Evolutionary conservation across 192 early-diverging fungal species (phyloP).

Genomic region (Spizellomyces punctatus): DNA sequence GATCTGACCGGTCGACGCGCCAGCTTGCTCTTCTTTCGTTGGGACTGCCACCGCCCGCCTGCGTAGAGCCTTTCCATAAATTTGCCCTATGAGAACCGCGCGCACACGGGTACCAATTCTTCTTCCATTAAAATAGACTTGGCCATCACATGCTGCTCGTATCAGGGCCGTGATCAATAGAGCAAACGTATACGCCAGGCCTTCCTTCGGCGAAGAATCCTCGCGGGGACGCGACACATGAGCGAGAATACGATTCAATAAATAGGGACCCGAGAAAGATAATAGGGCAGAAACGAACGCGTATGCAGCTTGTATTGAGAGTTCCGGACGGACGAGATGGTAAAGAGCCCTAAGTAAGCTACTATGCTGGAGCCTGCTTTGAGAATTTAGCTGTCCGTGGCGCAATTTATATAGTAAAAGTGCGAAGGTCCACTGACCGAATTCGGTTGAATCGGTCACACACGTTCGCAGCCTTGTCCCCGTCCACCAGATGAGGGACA

Average conservation of each 20-base stretch:
- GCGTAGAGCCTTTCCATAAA: constrained; percentile 50
- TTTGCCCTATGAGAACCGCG: constrained; percentile 44
- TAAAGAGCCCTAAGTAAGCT: constrained; percentile 31
- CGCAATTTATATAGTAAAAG: no score
- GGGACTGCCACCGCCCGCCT: constrained; percentile 16
- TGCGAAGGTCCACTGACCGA: constrained; percentile 15
- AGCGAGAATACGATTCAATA: constrained; percentile 47
- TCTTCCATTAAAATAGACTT: constrained; percentile 50
- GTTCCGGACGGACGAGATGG: constrained; percentile 14
- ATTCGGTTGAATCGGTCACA: constrained; percentile 22
- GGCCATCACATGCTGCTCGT: constrained; percentile 40
- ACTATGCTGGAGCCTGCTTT: neutral
- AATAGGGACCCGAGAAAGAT: constrained; percentile 41
- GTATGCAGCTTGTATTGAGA: constrained; percentile 13
- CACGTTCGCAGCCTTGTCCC: constrained; percentile 50
- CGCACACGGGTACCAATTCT: constrained; percentile 37
- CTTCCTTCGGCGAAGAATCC: constrained; percentile 16
- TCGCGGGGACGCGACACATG: constrained; percentile 28
- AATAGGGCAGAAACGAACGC: constrained; percentile 24
- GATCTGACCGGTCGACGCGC: constrained; percentile 39
- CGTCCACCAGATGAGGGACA: constrained; percentile 53
- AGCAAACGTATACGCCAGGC: constrained; percentile 34
- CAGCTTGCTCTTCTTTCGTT: constrained; percentile 31
- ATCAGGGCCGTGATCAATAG: constrained; percentile 38
- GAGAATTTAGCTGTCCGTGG: no score